Base-by-base conservation (phyloP, 305 asterid genomes). In the Rubia peregrina region DNA sequence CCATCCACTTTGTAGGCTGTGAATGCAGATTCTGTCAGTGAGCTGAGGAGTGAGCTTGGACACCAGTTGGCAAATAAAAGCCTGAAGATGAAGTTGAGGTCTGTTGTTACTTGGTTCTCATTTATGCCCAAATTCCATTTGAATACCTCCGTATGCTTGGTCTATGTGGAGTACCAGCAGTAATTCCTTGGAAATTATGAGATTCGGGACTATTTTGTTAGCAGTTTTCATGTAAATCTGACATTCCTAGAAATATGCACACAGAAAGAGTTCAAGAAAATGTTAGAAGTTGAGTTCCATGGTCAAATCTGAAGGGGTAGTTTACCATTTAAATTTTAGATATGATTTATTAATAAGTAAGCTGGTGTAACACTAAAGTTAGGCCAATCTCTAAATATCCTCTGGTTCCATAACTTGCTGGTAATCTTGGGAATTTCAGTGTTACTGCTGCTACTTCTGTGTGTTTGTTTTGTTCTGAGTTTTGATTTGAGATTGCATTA, bases 11-110 rank as follows among this genome's bases (percentile, higher is more conserved):
- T 64, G 75, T 71, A 89, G 98, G 98, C 96, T 70, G 88, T 85
- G 46, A 68, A 83, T 80, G 98, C 90, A 24, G 96, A 90, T 88
- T 76, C 88, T 75, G 74, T 86, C 78, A 59, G 62, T 8, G 95
- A 86, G 80, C 83, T 90, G 72, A 86, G 97, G 82, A 89, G 98
- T 78, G 96, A 88, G 86, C 89, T 92, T 61, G 98, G 97, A 21
- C 74, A 87, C 73, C 97, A 88, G 70, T 80, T 92, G 83, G 96
- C 98, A 44, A 71, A 61, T 75, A 92, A 86, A 83, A 92, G 96
- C 85, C 84, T 73, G 72, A 70, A 84, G 73, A 80, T 69, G 87
- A 85, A 83, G 72, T 83, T 89, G 86, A 89, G 98, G 98, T 92
- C 71, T 69, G 88, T 68, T 55, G 65, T 78, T 73, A 30, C 79